Percentiles rank a stretch among this genome's conserved stretches.
These are phyloP conservation scores for Tylopilus balloui DNA, from an alignment of 768 basidiomycete genomes.

Conservation along the genomic window DNA sequence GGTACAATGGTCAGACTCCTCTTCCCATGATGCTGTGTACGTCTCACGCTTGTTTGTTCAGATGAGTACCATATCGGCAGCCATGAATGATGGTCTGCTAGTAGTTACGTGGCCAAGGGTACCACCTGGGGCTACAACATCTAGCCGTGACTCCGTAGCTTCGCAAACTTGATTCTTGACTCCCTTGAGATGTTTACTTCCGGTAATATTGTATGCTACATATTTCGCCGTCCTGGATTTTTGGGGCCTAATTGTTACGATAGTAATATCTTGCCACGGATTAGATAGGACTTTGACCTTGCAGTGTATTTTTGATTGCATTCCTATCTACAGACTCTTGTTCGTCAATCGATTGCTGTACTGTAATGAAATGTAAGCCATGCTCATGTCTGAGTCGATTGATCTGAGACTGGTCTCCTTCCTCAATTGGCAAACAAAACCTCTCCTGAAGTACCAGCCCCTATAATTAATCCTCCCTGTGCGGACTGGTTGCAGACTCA, in stretches of 20 bases:
- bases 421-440: conserved; percentile 1
- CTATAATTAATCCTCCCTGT: conserved; percentile 33
- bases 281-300: neutral
- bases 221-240: neutral
- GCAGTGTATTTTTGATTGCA: neutral
- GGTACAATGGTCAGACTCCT: conserved; percentile 33
- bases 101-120: conserved; percentile 37
- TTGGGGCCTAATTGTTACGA: conserved; percentile 8
- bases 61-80: conserved; percentile 38
- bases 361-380: neutral
- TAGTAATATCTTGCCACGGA: neutral
- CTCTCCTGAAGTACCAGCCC: neutral
- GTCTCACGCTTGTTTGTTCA: conserved; percentile 5
- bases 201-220: conserved; percentile 8
- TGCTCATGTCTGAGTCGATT: neutral
- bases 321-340: neutral
- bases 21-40: conserved; percentile 1
- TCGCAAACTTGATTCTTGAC: neutral
- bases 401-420: neutral
- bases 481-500: conserved; percentile 36
- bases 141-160: neutral
- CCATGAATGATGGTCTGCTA: conserved; percentile 37
- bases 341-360: neutral
- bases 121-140: conserved; percentile 15
- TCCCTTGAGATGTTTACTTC: neutral